Percentiles rank a stretch among this genome's conserved stretches.
phyloP scores from a whole-genome alignment of 1,139 yeast species.

The Zygosaccharomyces pseudobailii region DNA sequence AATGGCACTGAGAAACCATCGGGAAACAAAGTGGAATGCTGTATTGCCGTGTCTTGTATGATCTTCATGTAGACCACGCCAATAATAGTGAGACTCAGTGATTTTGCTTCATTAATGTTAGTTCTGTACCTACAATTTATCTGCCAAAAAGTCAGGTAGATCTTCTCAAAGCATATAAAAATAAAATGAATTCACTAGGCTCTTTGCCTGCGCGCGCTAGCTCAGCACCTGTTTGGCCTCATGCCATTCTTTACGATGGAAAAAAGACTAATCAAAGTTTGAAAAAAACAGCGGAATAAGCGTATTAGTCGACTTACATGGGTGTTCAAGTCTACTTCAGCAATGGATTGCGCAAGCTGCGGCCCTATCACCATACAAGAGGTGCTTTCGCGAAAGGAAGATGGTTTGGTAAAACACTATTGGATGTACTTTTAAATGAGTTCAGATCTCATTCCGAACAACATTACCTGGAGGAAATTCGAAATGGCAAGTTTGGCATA shows the following conservation, averaged over 20 bases:
- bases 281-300: background rate
- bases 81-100: too few relatives aligned
- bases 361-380: conserved; percentile 81
- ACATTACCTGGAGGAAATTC: conserved; percentile 20
- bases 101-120: too few relatives aligned
- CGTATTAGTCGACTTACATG: conserved; percentile 7
- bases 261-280: background rate
- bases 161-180: too few relatives aligned
- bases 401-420: conserved; percentile 71
- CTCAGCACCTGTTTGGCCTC: background rate
- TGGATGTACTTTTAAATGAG: conserved; percentile 72
- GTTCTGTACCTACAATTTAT: too few relatives aligned
- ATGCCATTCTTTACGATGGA: background rate
- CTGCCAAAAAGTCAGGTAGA: too few relatives aligned
- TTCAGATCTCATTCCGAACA: conserved; percentile 43
- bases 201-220: background rate
- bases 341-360: conserved; percentile 55
- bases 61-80: too few relatives aligned
- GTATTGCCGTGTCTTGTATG: too few relatives aligned
- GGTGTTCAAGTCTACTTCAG: conserved; percentile 21
- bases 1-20: background rate
- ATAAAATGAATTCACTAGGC: background rate
- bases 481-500: conserved; percentile 19
- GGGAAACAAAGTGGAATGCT: background rate
- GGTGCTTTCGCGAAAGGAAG: conserved; percentile 80